Evolutionary conservation across 225 moss, liverwort and hornwort species (phyloP).

Genomic region (Neckera pumila): DNA sequence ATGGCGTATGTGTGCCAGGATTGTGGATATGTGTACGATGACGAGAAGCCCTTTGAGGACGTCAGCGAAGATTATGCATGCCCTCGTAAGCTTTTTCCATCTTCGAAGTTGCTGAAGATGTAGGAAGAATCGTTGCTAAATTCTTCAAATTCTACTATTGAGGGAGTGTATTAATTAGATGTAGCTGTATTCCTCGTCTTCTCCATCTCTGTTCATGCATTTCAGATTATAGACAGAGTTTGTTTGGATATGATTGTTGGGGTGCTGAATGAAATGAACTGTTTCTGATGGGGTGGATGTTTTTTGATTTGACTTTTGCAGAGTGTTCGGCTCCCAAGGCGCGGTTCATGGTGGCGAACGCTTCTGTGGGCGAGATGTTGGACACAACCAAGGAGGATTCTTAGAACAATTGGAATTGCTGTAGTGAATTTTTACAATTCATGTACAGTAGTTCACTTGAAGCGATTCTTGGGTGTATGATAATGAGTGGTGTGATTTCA

Average conservation of each 20-base stretch:
- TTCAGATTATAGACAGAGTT: too few species aligned
- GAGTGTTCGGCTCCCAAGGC: slow-evolving; percentile 38
- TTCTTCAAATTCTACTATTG: background rate
- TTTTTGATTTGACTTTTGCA: background rate
- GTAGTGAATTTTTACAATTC: background rate
- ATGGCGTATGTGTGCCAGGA: slow-evolving; percentile 57
- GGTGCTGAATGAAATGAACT: too few species aligned
- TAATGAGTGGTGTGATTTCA: background rate
- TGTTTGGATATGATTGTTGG: too few species aligned
- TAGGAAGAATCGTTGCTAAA: too few species aligned
- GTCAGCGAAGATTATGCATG: slow-evolving; percentile 11
- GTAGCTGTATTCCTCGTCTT: background rate
- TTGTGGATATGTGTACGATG: slow-evolving; percentile 61
- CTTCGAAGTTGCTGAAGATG: background rate
- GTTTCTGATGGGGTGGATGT: background rate
- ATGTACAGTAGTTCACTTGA: background rate
- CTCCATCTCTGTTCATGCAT: background rate
- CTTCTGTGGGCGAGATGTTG: slow-evolving; percentile 2
- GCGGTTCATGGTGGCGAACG: slow-evolving; percentile 21
- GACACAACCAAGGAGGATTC: slow-evolving; percentile 15
- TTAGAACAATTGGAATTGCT: background rate
- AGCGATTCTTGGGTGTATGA: background rate
- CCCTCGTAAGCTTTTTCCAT: background rate
- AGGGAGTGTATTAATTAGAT: too few species aligned
- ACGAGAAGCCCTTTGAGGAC: slow-evolving; percentile 1